phyloP scores from a whole-genome alignment of 345 rosid species.

The Ceriops tagal region DNA sequence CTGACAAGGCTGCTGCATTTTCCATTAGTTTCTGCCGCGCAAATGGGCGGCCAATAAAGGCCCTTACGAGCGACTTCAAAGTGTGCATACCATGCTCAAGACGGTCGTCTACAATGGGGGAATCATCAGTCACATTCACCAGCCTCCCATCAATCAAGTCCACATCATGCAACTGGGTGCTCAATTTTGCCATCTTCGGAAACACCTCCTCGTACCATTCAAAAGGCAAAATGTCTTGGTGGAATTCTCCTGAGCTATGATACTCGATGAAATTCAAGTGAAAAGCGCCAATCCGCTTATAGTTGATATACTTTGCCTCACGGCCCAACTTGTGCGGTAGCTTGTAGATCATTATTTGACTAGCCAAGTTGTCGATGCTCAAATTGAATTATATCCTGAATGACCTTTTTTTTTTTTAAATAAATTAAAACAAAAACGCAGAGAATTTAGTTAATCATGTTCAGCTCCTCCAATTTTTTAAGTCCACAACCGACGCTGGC shows the following conservation, averaged over 20 bases:
- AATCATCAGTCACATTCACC: constrained; percentile 39
- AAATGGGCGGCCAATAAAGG: constrained; percentile 57
- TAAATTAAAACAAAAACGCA: neutral
- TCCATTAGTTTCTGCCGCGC: constrained; percentile 45
- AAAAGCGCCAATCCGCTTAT: constrained; percentile 16
- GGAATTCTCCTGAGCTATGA: constrained; percentile 35
- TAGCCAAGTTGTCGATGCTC: neutral
- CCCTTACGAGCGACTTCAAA: constrained; percentile 60
- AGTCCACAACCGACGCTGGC: no score
- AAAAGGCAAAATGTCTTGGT: constrained; percentile 30
- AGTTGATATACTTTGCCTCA: constrained; percentile 11
- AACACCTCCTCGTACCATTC: constrained; percentile 51
- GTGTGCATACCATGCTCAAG: constrained; percentile 40
- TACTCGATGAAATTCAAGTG: constrained; percentile 15
- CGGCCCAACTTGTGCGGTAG: constrained; percentile 1
- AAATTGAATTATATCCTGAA: no score
- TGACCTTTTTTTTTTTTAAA: neutral
- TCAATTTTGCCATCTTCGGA: constrained; percentile 41
- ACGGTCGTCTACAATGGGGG: constrained; percentile 36
- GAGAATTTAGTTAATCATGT: no score
- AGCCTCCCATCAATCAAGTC: constrained; percentile 56
- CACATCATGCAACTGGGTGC: constrained; percentile 37
- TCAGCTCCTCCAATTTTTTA: no score
- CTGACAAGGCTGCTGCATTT: constrained; percentile 13
- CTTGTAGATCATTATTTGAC: constrained; percentile 20